A percentile compares a stretch with the other conserved stretches of the same genome.
Evolutionary conservation across 768 basidiomycete species (phyloP).

Genomic region (Leccinellum albellum): DNA sequence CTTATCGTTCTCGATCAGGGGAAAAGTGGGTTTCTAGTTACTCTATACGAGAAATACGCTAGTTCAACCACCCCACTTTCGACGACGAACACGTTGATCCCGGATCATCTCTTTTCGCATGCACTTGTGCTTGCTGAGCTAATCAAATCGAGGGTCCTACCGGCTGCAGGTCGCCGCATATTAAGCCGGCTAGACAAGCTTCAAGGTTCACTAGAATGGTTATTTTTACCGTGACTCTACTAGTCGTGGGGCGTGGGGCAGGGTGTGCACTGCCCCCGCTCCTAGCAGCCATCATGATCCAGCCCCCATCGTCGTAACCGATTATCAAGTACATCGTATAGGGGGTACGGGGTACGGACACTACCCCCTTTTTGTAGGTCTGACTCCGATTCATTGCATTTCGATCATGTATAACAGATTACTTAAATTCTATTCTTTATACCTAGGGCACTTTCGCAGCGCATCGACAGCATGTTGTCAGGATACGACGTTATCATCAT

Average conservation of each 20-base stretch:
- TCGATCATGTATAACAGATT: not conserved
- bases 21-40: slow-evolving; percentile 44
- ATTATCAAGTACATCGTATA: slow-evolving; percentile 50
- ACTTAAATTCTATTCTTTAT: not conserved
- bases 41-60: slow-evolving; percentile 2
- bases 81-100: slow-evolving; percentile 67
- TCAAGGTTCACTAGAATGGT: not conserved
- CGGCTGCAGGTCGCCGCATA: slow-evolving; percentile 35
- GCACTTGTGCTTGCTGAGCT: slow-evolving; percentile 62
- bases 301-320: slow-evolving; percentile 58
- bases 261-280: slow-evolving; percentile 68
- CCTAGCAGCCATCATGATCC: slow-evolving; percentile 43
- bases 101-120: slow-evolving; percentile 72
- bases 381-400: not conserved
- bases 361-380: slow-evolving; percentile 44
- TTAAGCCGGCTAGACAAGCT: slow-evolving; percentile 27
- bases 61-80: not conserved
- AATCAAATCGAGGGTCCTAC: slow-evolving; percentile 54
- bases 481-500: slow-evolving; percentile 61
- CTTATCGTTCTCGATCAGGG: slow-evolving; percentile 35
- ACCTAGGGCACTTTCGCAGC: slow-evolving; percentile 12
- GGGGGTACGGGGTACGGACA: slow-evolving; percentile 60
- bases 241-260: slow-evolving; percentile 71
- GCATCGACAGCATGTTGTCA: slow-evolving; percentile 11
- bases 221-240: slow-evolving; percentile 21